phyloP scores from a whole-genome alignment of 352 stramenopile genomes.

The Phytophthora pistaciae region DNA sequence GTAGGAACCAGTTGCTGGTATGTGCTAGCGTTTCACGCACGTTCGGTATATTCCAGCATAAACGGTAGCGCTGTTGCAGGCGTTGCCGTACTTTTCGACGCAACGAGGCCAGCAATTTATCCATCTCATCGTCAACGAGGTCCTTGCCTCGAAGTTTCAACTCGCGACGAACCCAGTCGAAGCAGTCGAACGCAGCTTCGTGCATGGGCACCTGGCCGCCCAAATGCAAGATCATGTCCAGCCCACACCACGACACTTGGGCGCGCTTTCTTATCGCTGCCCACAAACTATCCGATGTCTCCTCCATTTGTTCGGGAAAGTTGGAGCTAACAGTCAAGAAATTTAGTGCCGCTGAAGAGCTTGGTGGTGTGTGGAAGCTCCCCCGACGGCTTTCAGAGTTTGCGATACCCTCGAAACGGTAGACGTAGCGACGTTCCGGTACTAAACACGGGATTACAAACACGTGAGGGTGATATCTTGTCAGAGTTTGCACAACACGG shows the following conservation, averaged over 20 bases:
- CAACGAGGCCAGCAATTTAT: slow-evolving; percentile 13
- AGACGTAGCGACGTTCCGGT: slow-evolving; percentile 71
- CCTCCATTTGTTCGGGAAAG: slow-evolving; percentile 71
- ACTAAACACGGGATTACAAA: slow-evolving; percentile 58
- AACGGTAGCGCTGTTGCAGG: slow-evolving; percentile 78
- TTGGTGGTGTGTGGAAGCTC: slow-evolving; percentile 67
- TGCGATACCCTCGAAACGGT: slow-evolving; percentile 76
- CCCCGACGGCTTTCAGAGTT: slow-evolving; percentile 60
- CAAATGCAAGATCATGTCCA: slow-evolving; percentile 79
- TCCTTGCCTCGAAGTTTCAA: slow-evolving; percentile 11
- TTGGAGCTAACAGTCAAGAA: slow-evolving; percentile 76
- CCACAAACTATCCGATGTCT: slow-evolving; percentile 69
- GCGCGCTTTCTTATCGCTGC: slow-evolving; percentile 52
- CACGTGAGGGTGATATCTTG: slow-evolving; percentile 43
- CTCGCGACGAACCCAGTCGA: slow-evolving; percentile 62
- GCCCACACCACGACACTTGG: slow-evolving; percentile 67
- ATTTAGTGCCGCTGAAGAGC: slow-evolving; percentile 36
- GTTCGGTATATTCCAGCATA: slow-evolving; percentile 73
- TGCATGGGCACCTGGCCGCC: slow-evolving; percentile 82
- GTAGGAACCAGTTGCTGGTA: slow-evolving; percentile 77
- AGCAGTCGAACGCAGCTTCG: slow-evolving; percentile 69
- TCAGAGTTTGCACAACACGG: slow-evolving; percentile 44
- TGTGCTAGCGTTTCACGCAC: slow-evolving; percentile 66
- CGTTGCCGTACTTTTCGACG: slow-evolving; percentile 56
- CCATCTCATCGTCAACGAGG: slow-evolving; percentile 8